Percentiles rank a stretch among this genome's conserved stretches.
phyloP scores from a whole-genome alignment of 345 rosid species.

The Aquilaria yunnanensis region DNA sequence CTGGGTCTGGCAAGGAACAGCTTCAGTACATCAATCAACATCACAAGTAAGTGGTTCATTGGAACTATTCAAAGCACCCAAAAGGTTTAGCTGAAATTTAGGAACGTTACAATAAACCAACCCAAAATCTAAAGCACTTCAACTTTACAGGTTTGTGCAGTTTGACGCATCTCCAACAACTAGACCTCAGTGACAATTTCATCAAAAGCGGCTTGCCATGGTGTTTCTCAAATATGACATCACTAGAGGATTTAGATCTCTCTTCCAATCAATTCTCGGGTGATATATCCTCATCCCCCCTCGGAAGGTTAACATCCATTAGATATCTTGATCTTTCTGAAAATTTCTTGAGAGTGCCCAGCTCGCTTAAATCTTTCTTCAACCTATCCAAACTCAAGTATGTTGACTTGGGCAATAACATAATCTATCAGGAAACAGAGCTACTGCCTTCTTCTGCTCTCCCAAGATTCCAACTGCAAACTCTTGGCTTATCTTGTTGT shows the following conservation, averaged over 20 bases:
- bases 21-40: no score
- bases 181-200: slow-evolving; percentile 2
- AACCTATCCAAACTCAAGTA: background rate
- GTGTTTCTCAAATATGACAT: background rate
- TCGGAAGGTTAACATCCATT: background rate
- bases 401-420: background rate
- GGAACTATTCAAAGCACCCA: no score
- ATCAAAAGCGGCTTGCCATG: slow-evolving; percentile 5
- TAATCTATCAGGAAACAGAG: background rate
- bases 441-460: background rate
- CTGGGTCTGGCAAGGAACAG: no score
- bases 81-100: no score
- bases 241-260: background rate
- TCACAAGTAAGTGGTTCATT: no score
- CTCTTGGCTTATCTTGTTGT: background rate
- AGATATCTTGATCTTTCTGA: background rate
- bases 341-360: slow-evolving; percentile 12
- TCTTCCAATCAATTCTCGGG: slow-evolving; percentile 8
- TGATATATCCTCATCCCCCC: background rate
- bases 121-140: no score
- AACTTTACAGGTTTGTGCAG: slow-evolving; percentile 5
- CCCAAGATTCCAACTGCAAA: slow-evolving; percentile 1
- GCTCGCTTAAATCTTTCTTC: slow-evolving; percentile 1
- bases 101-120: no score
- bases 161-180: background rate